A percentile compares a stretch with the other conserved stretches of the same genome.
Evolutionary conservation across 2,329 filamentous ascomycete genomes (phyloP).

Genomic region (Beauveria scarabaeidicola): DNA sequence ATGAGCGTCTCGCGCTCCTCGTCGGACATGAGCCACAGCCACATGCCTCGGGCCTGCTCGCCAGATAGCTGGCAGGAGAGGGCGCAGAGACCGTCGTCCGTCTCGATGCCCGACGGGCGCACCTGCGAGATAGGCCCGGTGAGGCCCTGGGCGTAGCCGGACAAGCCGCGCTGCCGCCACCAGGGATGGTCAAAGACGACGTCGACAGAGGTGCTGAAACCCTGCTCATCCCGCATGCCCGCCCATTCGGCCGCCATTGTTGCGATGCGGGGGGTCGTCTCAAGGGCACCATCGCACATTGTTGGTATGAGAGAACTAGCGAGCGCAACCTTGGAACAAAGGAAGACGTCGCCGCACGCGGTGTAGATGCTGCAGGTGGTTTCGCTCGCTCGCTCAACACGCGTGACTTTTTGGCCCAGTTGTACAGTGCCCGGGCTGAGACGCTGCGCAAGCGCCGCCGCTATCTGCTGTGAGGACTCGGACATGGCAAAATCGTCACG

Average conservation of each 20-base stretch:
- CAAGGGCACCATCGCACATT: slow-evolving; percentile 10
- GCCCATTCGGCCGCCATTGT: slow-evolving; percentile 16
- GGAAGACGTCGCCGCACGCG: slow-evolving; percentile 13
- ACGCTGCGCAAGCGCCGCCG: slow-evolving; percentile 11
- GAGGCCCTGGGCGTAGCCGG: slow-evolving; percentile 13
- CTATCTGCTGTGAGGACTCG: slow-evolving; percentile 5
- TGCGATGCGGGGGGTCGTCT: slow-evolving; percentile 14
- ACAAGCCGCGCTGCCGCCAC: slow-evolving; percentile 18
- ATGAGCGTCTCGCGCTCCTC: slow-evolving; percentile 10
- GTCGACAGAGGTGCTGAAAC: slow-evolving; percentile 14
- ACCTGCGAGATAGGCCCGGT: slow-evolving; percentile 14
- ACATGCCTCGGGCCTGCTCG: slow-evolving; percentile 14
- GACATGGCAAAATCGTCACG: slow-evolving; percentile 10
- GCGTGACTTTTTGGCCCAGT: slow-evolving; percentile 13
- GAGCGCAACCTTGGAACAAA: slow-evolving; percentile 15
- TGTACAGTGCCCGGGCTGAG: slow-evolving; percentile 13
- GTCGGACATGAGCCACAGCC: slow-evolving; percentile 10
- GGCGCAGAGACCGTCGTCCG: slow-evolving; percentile 12
- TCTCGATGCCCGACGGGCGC: slow-evolving; percentile 12
- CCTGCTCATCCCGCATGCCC: slow-evolving; percentile 8
- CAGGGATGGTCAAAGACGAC: slow-evolving; percentile 16
- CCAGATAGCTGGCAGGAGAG: slow-evolving; percentile 16
- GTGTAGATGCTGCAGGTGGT: slow-evolving; percentile 14
- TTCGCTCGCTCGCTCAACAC: slow-evolving; percentile 14
- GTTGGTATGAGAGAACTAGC: slow-evolving; percentile 13